Base-by-base conservation (phyloP, 2,329 filamentous ascomycete species). In the Penicillium olsonii region DNA sequence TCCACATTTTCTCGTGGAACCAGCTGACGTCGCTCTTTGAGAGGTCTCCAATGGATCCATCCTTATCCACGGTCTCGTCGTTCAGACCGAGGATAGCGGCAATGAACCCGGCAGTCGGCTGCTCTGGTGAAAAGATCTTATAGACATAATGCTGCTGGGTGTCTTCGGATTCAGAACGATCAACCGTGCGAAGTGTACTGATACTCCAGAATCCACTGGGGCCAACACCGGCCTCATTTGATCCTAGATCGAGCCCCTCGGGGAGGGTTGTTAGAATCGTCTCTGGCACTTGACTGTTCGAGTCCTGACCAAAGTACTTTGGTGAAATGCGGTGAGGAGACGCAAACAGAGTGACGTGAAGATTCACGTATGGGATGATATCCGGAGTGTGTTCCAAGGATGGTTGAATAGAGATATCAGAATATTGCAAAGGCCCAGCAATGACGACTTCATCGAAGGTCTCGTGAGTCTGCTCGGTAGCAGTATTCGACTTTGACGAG, bases 311-410 rank as follows among this genome's bases (percentile, higher is more conserved):
- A 76, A 97, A 97, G 66, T 84, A 91, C 2, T 68, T 68, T 0
- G 87, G 80, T 17, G 82, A 85, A n/a, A 95, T 79, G n/a, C 74
- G 78, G 59, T 85, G 82, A 0, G 89, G 84, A 0, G 90, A 89
- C 0, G 92, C 79, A 63, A 99, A 92, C 1, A 97, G 82, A 0
- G 92, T 97, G 44, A 96, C 92, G 64, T 97, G 87, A 0, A 97
- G 80, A 40, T 82, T 81, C 2, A 90, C 88, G 67, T 96, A 99
- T 0, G 90, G 88, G n/a, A 96, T 85, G 38, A 81, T 69, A 57
- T 94, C 87, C 2, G 95, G 90, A 4, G 74, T 69, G 2, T 76
- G 73, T 12, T 69, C 54, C 5, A 72, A 62, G 0, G 72, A 68
- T 11, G 73, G 67, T 1, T 68, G 67, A 49, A 85, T 69, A 5